Evolutionary conservation across 2,329 filamentous ascomycete genomes (phyloP), one percentile per base, ranked within the genome.

Genomic region (Orbilia quercus): DNA sequence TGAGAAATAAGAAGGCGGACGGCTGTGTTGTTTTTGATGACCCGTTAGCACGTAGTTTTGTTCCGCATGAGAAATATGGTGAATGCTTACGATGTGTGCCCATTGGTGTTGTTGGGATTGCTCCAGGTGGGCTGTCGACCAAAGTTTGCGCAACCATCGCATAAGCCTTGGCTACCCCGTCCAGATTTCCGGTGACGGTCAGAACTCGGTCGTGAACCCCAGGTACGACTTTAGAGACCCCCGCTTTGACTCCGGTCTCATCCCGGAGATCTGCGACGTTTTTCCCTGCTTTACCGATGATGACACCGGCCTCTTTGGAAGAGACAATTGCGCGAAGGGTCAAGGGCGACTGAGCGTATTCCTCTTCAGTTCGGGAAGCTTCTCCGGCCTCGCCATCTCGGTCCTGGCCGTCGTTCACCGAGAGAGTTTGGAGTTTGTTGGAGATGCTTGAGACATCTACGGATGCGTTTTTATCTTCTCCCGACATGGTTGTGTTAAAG

Each of bases 1-100:
- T 99, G 94, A 34, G 95, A 99, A 82, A 99, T 98, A 80, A 99
- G 89, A 31, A 99, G 89, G 80, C 96, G 96, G 81, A 99, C 91
- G 74, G 95, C 95, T 99, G 77, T 20, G 74, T 20, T 59, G 48
- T 34, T 47, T 34, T 36, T 7, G 16, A 28, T 7, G 20, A 34
- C 20, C 25, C 45, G 54, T 58, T 47, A 70, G 64, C 48, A 40
- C 65, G 22, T 16, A 28, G 38, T 25, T 23, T 11, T 55, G 20
- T 48, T n/a, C 25, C 38, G 23, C 31, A 11, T 25, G 22, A 48
- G 50, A 38, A n/a, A 74, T 28, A 34, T 40, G 47, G 20, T 40
- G 22, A 34, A 40, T 64, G 86, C 91, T 82, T 89, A 99, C 95
- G 92, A 82, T 98, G 95, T 78, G 94, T 97, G 79, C 94, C 94